Evolutionary conservation across 1,139 yeast species (phyloP), one percentile per base, ranked within the genome.

Genomic region (Taphrina communis): DNA sequence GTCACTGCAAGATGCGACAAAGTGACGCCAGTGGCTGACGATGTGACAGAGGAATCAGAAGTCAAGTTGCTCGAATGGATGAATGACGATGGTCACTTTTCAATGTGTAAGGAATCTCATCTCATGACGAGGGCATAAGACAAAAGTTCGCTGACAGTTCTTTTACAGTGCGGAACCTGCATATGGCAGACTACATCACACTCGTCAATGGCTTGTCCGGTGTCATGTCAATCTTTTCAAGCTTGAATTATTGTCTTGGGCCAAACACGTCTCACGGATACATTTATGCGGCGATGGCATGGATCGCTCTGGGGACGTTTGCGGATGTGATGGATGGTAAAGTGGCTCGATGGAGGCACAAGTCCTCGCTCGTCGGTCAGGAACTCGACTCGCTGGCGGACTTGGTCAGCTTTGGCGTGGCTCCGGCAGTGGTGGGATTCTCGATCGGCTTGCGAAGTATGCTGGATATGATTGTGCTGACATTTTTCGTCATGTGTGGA

Each of bases 261-360:
- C 85, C 85, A 12, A 56, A 68, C 17, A 83, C 73, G 79, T 59
- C 84, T 7, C 52, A 56, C 14, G 67, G 67, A 17, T 63, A 55
- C 39, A 19, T 63, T 9, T 63, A 63, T 25, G 67, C 67, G 14
- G 67, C 67, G 36, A 63, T 63, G 67, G 38, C 55, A 12, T 63
- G 67, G 67, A 63, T 63, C 11, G 67, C 90, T 21, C 82, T 93
- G 74, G 99, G 99, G 6, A 85, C 93, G 75, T 91, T 94, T 56
- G 93, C 93, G 78, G 99, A 94, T 79, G 92, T 94, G 77, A 89
- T 94, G 77, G 99, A 94, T 77, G 99, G 99, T 39, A 86, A 97
- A 75, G 99, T 94, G 8, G 99, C 99, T 6, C 85, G 99, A 75
- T 84, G 94, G 81, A 86, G 97, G 80, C 89, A 92, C 78, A 91